Evolutionary conservation across 2,329 filamentous ascomycete genomes (phyloP).

Genomic region (Venturia aucupariae): DNA sequence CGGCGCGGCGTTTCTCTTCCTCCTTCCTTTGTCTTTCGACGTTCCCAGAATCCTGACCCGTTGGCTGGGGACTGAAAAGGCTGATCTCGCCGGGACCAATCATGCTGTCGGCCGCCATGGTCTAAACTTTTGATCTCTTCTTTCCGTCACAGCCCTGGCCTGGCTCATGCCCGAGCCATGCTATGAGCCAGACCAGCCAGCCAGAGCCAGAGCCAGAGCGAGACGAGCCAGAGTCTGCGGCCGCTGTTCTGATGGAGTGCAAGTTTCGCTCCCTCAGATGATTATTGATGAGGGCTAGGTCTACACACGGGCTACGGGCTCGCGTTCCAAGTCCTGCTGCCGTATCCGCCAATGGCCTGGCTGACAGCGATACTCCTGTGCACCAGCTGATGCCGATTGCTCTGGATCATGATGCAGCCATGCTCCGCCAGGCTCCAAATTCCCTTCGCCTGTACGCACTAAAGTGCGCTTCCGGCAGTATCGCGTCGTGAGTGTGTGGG

Average conservation of each 20-base stretch:
- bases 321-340: background rate
- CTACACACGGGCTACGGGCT: slow-evolving; percentile 1
- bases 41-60: background rate
- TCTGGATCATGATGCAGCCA: slow-evolving; percentile 6
- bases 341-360: slow-evolving; percentile 1
- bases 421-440: slow-evolving; percentile 8
- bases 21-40: slow-evolving; percentile 6
- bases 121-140: background rate
- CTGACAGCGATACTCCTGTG: background rate
- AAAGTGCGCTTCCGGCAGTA: slow-evolving; percentile 3
- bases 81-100: background rate
- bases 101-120: background rate
- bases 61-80: background rate
- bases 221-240: slow-evolving; percentile 6
- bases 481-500: slow-evolving; percentile 3
- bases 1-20: background rate
- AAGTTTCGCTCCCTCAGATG: slow-evolving; percentile 8
- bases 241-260: background rate
- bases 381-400: slow-evolving; percentile 8
- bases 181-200: no score
- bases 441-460: slow-evolving; percentile 5
- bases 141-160: background rate
- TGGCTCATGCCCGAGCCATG: no score
- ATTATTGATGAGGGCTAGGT: slow-evolving; percentile 9
- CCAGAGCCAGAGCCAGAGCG: no score